Evolutionary conservation across 1,139 yeast species (phyloP), one percentile per base, ranked within the genome.

Genomic region (Candida sanyaensis): DNA sequence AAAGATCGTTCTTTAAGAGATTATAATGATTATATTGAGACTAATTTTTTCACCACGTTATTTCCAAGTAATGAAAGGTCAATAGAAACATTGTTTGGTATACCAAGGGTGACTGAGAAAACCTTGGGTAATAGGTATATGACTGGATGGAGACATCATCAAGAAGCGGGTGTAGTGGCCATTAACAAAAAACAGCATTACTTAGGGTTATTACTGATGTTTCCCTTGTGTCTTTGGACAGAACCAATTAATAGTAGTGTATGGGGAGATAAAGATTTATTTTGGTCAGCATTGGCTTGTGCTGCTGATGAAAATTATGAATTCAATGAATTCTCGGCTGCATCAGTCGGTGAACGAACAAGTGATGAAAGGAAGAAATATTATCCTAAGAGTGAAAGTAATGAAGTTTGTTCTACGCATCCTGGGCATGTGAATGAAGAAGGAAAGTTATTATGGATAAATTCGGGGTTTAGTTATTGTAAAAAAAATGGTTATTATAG

Each of bases 391-490:
- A 60, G 70, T 10, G 56, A 63, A 1, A 64, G 83, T 0, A 63
- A 65, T 41, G 86, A 81, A 58, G 65, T 84, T 8, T 85, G 91
- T 57, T 80, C 87, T 0, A 75, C 83, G 1, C 91, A 86, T 61
- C 88, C 90, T 0, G 88, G 87, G 0, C 92, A 86, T 62, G 60
- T 83, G 1, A 67, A 72, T 48, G 72, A 71, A 43, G 66, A 68
- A 41, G 82, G 81, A 5, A 69, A 68, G 37, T 60, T 85, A 26
- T 56, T 84, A 3, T 85, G 90, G 90, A 75, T 84, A 46, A 85
- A 85, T 56, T 84, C 90, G 1, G 91, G 91, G 0, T 78, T 83
- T 55, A 66, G 73, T 28, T 80, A 67, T 48, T 85, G 91, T 64
- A 85, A 85, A 59, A 79, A 79, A 51, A 73, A 75, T 50, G 67